Evolutionary conservation across 768 basidiomycete genomes (phyloP), one percentile per base, ranked within the genome.

Genomic region (Rhodosporidiobolus sp.): DNA sequence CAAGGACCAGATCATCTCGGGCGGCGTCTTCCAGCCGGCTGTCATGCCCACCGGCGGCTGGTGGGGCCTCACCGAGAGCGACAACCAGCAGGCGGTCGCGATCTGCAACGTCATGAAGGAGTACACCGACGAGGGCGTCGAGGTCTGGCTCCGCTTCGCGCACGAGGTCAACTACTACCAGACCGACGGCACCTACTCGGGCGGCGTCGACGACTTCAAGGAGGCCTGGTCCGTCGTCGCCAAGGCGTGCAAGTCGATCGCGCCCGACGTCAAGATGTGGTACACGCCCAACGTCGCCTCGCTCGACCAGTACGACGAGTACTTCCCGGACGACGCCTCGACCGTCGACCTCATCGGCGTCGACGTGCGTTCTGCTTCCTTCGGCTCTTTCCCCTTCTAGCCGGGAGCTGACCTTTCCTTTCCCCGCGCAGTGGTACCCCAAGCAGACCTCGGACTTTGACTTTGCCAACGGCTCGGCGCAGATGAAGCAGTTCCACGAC

Each of bases 111-210:
- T 76, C 66, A 76, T 79, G 77, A 79, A 79, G 72, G 50, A 77
- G 69, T 79, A 76, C 75, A 76, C 75, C 54, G 78, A 79, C 69
- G 52, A 68, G n/a, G 78, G 78, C 32, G 63, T 79, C 68, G 77
- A 77, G 64, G 78, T 79, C 64, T 77, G 78, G 77, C 77, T 79
- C 30, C 78, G 78, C n/a, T 77, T 79, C 61, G 77, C 66, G 9
- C 76, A 78, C 68, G 77, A 77, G 57, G 70, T 58, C 63, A 69
- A 63, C 76, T 78, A 72, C 67, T 76, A 78, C 66, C 77, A 69
- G 50, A 30, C 46, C 10, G 77, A 78, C 69, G 76, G 76, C 26
- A 77, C 78, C 45, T 77, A 79, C 74, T 52, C 57, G 30, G 78
- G 78, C 55, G 66, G 56, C 56, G 72, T 64, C 45, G 61, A 55